phyloP scores from a whole-genome alignment of 2,329 filamentous ascomycete species.

The Diaporthe batatas region DNA sequence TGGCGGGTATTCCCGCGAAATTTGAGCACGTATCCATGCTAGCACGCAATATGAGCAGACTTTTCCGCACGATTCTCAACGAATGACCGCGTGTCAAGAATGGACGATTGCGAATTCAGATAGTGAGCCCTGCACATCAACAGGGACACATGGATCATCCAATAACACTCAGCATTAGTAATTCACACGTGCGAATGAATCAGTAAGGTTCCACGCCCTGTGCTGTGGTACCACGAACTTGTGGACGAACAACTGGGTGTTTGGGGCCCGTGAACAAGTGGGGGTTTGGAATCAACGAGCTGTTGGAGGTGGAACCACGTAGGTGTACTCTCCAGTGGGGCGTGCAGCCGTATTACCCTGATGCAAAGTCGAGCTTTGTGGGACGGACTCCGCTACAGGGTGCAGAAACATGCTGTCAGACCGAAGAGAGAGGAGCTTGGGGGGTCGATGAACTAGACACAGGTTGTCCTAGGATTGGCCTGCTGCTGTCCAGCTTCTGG shows the following conservation, averaged over 20 bases:
- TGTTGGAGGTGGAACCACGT: conserved; percentile 7
- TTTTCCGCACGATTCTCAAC: not conserved
- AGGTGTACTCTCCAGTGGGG: not conserved
- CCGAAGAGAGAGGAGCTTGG: not conserved
- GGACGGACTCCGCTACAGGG: too few relatives aligned
- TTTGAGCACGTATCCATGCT: conserved; percentile 16
- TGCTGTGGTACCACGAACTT: not conserved
- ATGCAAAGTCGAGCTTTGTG: not conserved
- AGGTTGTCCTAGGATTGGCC: not conserved
- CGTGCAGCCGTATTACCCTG: not conserved
- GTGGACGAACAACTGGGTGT: too few relatives aligned
- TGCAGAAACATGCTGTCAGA: not conserved
- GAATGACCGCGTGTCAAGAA: not conserved
- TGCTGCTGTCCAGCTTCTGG: not conserved
- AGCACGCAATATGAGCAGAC: not conserved
- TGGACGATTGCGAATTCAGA: not conserved
- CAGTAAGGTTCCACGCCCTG: not conserved
- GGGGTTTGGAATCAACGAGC: conserved; percentile 5
- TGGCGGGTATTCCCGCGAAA: conserved; percentile 3
- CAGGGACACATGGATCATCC: not conserved
- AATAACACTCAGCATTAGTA: conserved; percentile 1
- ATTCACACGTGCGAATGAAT: conserved; percentile 4
- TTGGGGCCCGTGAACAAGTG: not conserved
- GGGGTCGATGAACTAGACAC: not conserved
- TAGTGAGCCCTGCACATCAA: not conserved